Evolutionary conservation across 1,284 basidiomycete genomes (phyloP).

Genomic region (Ustilago esculenta): DNA sequence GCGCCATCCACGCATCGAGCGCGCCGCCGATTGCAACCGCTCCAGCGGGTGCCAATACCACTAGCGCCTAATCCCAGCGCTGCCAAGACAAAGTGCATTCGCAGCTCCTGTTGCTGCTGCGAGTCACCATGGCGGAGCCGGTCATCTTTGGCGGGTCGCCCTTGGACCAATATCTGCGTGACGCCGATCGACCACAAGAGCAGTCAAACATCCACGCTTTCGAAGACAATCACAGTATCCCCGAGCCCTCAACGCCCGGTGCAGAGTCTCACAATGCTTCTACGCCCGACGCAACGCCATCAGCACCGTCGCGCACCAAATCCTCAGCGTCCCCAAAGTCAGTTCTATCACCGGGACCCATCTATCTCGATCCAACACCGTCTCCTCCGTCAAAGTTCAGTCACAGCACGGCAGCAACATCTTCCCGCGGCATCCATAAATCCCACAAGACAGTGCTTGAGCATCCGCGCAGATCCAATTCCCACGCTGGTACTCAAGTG

Average conservation of each 20-base stretch:
- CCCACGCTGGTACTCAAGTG: too few relatives aligned
- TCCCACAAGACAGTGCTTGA: too few relatives aligned
- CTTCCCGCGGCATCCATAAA: neutral
- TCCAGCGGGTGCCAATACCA: too few relatives aligned
- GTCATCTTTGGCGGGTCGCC: constrained; percentile 52
- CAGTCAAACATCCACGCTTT: neutral
- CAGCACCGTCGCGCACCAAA: neutral
- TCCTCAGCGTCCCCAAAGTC: neutral
- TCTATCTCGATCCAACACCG: neutral
- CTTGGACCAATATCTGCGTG: constrained; percentile 40
- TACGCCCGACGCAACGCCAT: neutral
- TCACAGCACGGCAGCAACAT: neutral
- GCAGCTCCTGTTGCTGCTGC: too few relatives aligned
- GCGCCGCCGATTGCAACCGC: neutral
- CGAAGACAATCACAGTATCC: neutral
- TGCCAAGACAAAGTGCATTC: too few relatives aligned
- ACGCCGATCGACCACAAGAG: constrained; percentile 7
- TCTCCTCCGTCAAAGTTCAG: too few relatives aligned
- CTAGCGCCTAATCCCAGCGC: too few relatives aligned
- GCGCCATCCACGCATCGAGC: neutral
- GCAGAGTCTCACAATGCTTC: constrained; percentile 1
- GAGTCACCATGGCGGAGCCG: constrained; percentile 46
- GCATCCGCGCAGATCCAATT: too few relatives aligned
- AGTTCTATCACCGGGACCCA: neutral
- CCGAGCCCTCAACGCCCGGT: constrained; percentile 1